These are phyloP conservation scores for Sugiyamaella sp. DNA, from an alignment of 1,139 yeast genomes.

Conservation along the genomic window DNA sequence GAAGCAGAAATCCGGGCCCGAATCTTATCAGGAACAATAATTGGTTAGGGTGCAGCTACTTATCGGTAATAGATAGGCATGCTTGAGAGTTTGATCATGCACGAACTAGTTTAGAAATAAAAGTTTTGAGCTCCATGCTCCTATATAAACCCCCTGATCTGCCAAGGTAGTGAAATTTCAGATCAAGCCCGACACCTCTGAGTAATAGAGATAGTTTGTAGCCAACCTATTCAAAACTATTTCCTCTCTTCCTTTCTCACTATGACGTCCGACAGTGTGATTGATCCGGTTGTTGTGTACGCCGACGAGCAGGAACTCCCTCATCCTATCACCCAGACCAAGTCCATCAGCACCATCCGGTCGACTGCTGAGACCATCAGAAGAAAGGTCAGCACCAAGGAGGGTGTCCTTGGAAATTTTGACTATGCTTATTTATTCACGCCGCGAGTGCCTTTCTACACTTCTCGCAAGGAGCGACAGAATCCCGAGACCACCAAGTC, in stretches of 20 bases:
- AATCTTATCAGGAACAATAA: neutral
- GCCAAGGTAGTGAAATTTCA: neutral
- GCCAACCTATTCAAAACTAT: neutral
- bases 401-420: conserved; percentile 81
- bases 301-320: neutral
- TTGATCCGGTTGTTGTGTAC: neutral
- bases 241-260: neutral
- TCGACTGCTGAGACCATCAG: neutral
- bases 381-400: conserved; percentile 52
- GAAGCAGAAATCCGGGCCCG: neutral
- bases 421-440: conserved; percentile 76
- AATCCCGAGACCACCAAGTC: conserved; percentile 44
- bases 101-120: neutral
- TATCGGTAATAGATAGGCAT: neutral
- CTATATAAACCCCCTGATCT: neutral
- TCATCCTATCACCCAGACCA: neutral
- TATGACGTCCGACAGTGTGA: neutral
- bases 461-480: conserved; percentile 43
- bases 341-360: neutral
- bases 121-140: neutral
- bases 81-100: neutral
- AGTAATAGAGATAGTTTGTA: neutral
- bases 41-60: neutral
- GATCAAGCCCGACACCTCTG: neutral
- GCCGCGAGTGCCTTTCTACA: conserved; percentile 69